Conservation (phyloP, 2,329 filamentous ascomycete genomes). For the Lasiodiplodia sp. region DNA sequence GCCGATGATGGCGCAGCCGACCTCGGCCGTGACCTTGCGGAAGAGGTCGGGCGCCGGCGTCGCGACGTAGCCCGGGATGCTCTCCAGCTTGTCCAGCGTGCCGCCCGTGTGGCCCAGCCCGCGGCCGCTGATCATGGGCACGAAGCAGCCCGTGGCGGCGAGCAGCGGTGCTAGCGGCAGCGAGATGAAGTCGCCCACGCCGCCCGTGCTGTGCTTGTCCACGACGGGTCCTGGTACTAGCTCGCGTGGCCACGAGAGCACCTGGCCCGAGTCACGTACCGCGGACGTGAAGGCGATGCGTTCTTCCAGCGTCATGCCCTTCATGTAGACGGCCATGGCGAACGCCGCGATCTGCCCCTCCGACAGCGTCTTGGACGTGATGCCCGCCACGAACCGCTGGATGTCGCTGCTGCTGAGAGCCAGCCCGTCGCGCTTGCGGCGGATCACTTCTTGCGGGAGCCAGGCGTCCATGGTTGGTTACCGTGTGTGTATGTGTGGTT, state of each 20-base stretch:
- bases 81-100: constrained; percentile 30
- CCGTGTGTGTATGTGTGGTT: not conserved
- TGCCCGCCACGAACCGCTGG: constrained; percentile 29
- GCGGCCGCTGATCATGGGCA: constrained; percentile 29
- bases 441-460: constrained; percentile 30
- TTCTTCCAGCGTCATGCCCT: constrained; percentile 28
- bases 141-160: constrained; percentile 27
- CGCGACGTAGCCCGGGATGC: constrained; percentile 28
- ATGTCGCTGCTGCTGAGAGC: constrained; percentile 26
- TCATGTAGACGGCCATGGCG: constrained; percentile 29
- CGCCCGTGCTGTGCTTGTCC: constrained; percentile 30
- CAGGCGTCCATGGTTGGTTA: constrained; percentile 27
- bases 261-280: constrained; percentile 27
- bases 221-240: constrained; percentile 19
- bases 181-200: constrained; percentile 29
- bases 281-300: constrained; percentile 29
- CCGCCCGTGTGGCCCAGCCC: constrained; percentile 30
- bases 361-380: constrained; percentile 14
- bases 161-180: constrained; percentile 30
- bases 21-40: constrained; percentile 10
- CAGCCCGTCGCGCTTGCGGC: constrained; percentile 30
- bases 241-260: constrained; percentile 17
- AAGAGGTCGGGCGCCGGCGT: constrained; percentile 25
- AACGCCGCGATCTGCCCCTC: constrained; percentile 30
- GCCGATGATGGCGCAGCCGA: constrained; percentile 29